phyloP scores from a whole-genome alignment of 2,329 filamentous ascomycete genomes.

The Penicillium sp. region DNA sequence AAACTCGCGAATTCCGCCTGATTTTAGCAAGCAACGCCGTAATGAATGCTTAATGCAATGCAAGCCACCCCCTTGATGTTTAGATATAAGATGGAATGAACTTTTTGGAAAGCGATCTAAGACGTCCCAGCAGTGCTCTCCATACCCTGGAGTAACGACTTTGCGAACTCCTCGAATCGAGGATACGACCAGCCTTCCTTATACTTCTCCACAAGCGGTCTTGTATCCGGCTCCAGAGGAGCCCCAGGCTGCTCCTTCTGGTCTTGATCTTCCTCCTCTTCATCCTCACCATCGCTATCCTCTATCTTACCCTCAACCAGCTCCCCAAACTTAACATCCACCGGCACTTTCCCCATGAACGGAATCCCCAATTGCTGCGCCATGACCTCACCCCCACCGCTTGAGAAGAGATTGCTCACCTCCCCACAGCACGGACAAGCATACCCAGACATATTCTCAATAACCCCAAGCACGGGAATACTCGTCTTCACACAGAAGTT shows the following conservation, averaged over 20 bases:
- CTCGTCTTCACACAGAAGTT: conserved; percentile 88
- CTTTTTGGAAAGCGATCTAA: neutral
- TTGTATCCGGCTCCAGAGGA: conserved; percentile 24
- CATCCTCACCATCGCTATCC: conserved; percentile 24
- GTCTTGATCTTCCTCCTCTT: conserved; percentile 27
- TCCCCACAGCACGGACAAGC: conserved; percentile 64
- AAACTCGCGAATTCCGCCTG: neutral
- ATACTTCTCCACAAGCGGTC: conserved; percentile 44
- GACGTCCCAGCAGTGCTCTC: conserved; percentile 17
- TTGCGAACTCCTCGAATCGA: conserved; percentile 44
- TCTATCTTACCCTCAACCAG: conserved; percentile 66
- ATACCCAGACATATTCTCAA: conserved; percentile 82
- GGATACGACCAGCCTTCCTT: conserved; percentile 44
- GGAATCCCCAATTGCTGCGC: conserved; percentile 78
- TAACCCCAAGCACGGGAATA: conserved; percentile 76
- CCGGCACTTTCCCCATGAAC: conserved; percentile 83
- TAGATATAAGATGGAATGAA: neutral
- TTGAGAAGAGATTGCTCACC: conserved; percentile 90
- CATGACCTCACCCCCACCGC: conserved; percentile 86
- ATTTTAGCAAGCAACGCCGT: conserved; percentile 3
- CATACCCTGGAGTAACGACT: conserved; percentile 30
- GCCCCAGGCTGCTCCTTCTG: conserved; percentile 7
- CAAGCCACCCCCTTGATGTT: conserved; percentile 2
- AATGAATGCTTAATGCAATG: conserved; percentile 11
- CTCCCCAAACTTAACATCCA: conserved; percentile 87